Conservation (phyloP, 2,329 filamentous ascomycete genomes). For the Talaromyces islandicus region DNA sequence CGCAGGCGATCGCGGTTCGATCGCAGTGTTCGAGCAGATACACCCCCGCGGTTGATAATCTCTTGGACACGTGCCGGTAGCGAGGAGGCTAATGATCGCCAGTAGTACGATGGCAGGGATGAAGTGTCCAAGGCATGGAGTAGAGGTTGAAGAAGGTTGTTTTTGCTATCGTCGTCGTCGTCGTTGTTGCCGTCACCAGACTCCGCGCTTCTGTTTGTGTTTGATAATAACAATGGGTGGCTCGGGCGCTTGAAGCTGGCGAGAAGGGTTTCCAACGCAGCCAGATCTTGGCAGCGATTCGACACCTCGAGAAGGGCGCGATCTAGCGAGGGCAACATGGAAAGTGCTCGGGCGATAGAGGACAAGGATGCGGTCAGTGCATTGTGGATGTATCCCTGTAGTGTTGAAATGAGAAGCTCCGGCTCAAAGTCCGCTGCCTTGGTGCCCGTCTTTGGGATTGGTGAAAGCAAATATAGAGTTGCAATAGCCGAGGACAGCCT, state of each 20-base stretch:
- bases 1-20: slow-evolving; percentile 68
- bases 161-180: slow-evolving; percentile 23
- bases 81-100: slow-evolving; percentile 77
- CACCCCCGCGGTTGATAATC: slow-evolving; percentile 74
- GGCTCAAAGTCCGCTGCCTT: slow-evolving; percentile 52
- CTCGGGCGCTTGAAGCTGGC: slow-evolving; percentile 59
- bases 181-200: slow-evolving; percentile 3
- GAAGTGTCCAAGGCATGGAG: slow-evolving; percentile 77
- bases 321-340: slow-evolving; percentile 75
- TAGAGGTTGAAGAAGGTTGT: slow-evolving; percentile 62
- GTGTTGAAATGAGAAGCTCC: slow-evolving; percentile 63
- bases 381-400: slow-evolving; percentile 78
- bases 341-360: slow-evolving; percentile 67
- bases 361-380: slow-evolving; percentile 73
- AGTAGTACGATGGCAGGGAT: slow-evolving; percentile 85
- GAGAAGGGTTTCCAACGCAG: slow-evolving; percentile 78
- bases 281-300: slow-evolving; percentile 79
- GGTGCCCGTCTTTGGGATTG: slow-evolving; percentile 49
- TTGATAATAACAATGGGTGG: slow-evolving; percentile 56
- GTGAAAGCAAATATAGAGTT: slow-evolving; percentile 76
- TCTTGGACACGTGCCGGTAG: slow-evolving; percentile 75
- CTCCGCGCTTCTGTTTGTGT: background rate
- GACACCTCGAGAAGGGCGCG: slow-evolving; percentile 76
- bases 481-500: slow-evolving; percentile 67
- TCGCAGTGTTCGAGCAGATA: slow-evolving; percentile 72